Base-by-base conservation (phyloP, 129 eudicot species). In the Artemisia argyi region DNA sequence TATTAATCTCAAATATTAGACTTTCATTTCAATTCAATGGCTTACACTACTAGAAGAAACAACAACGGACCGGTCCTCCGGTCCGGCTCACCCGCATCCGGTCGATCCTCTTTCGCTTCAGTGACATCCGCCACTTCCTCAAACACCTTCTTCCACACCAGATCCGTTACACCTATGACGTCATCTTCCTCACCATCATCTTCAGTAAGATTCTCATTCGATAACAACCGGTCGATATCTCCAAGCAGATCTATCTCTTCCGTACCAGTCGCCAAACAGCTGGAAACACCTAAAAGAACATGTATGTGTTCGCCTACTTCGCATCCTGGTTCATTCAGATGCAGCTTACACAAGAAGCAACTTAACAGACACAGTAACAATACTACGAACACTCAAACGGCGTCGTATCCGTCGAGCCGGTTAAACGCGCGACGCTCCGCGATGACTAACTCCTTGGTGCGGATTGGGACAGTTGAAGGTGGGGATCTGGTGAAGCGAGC, bases 261-360 rank as follows among this genome's bases (percentile, higher is more conserved):
- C 1, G 10, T 76, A 11, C 67, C 71, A 5, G 76, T 83, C 22
- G 72, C 72, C 66, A 86, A 80, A 30, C 76, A 86, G 53, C 48
- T 80, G 28, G 55, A 68, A 16, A 55, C 74, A 3, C 95, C 78
- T 76, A 89, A 84, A 80, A 69, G 85, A 71, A 81, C 87, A 60
- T 93, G 98, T 57, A 87, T 90, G 98, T 93, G 98, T 51, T 92
- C 98, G 1, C 98, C 98, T 1, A 92, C 98, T 2, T 87, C 81
- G 13, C 98, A 92, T 78, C 98, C 98, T 5, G 98, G 98, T 50
- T 92, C 96, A 22, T 92, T 92, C 82, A 75, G 97, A 6, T 92
- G 97, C 59, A 85, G 91, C 52, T 75, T 85, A 17, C 97, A 93
- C 72, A 93, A 93, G 48, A 80, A 84, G n/a, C n/a, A n/a, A n/a